A percentile compares a stretch with the other conserved stretches of the same genome.
These are phyloP conservation scores for Solanum dulcamara DNA, from an alignment of 257 asterid genomes.

Conservation along the genomic window DNA sequence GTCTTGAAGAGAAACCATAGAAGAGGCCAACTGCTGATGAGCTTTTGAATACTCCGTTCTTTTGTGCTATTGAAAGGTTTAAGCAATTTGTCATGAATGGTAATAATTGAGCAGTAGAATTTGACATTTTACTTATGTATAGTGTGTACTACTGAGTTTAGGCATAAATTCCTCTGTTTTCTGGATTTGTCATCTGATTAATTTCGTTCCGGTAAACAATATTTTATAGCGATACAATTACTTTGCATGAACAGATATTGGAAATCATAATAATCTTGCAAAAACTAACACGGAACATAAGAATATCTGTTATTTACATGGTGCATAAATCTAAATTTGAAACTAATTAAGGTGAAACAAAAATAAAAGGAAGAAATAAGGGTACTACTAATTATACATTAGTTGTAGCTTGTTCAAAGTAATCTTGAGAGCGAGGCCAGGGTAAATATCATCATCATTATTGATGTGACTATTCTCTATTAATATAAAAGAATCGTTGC, in stretches of 20 bases:
- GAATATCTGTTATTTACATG: no score
- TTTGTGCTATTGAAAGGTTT: not conserved
- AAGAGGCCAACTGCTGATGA: not conserved
- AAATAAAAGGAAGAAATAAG: not conserved
- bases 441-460: conserved; percentile 18
- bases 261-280: no score
- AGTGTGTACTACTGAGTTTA: no score
- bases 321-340: not conserved
- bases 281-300: no score
- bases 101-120: not conserved
- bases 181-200: not conserved
- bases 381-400: not conserved
- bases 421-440: conserved; percentile 18
- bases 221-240: no score
- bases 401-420: not conserved
- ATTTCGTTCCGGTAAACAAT: no score
- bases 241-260: no score
- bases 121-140: no score
- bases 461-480: conserved; percentile 11
- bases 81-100: no score
- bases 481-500: conserved; percentile 6
- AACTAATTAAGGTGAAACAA: not conserved
- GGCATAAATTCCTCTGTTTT: no score
- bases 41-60: not conserved
- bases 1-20: not conserved